Evolutionary conservation across 495 filamentous ascomycete species (phyloP).

Genomic region (Astrothelium subdiscretum): DNA sequence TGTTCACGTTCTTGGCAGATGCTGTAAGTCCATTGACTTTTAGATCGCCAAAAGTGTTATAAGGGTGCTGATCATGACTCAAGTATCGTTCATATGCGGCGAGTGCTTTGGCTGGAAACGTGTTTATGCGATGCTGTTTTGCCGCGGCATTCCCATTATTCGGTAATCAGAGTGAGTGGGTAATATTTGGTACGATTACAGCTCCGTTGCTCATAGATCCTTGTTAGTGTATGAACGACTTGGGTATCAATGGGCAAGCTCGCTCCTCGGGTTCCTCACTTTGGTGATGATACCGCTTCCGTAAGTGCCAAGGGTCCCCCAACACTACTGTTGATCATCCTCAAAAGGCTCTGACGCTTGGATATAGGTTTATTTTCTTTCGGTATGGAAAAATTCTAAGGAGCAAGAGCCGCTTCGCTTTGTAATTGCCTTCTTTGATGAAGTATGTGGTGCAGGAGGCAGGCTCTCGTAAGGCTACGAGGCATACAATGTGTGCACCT

Average conservation of each 20-base stretch:
- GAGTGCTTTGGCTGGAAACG: constrained; percentile 74
- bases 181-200: constrained; percentile 8
- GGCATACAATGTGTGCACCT: too few relatives aligned
- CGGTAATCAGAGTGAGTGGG: constrained; percentile 47
- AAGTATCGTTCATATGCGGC: constrained; percentile 69
- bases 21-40: constrained; percentile 15
- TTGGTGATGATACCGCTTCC: constrained; percentile 12
- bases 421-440: too few relatives aligned
- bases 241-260: constrained; percentile 28
- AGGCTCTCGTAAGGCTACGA: too few relatives aligned
- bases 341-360: not conserved
- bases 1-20: constrained; percentile 88
- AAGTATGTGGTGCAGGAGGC: too few relatives aligned
- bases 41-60: not conserved
- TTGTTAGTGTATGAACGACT: constrained; percentile 21
- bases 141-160: constrained; percentile 65
- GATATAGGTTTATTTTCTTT: constrained; percentile 22
- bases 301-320: not conserved
- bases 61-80: not conserved
- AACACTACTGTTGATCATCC: not conserved
- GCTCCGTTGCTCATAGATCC: constrained; percentile 20
- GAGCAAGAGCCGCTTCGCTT: constrained; percentile 24
- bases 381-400: constrained; percentile 25
- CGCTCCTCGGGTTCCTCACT: constrained; percentile 23
- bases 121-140: constrained; percentile 67